Base-by-base conservation (phyloP, 805 yeast species). In the Debaryomyces tyrocola region DNA sequence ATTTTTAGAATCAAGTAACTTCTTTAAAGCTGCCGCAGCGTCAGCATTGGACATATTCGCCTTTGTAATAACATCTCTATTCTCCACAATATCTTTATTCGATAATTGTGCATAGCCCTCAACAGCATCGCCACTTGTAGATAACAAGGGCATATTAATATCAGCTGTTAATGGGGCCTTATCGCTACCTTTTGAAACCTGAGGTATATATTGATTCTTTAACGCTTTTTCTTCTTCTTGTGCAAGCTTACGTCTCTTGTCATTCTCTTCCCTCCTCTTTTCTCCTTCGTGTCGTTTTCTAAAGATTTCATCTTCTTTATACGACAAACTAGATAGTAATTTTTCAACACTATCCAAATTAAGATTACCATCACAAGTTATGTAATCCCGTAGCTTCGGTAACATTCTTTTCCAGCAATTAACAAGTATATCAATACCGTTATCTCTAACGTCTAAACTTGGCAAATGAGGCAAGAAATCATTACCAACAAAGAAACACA, bases 401-500 rank as follows among this genome's bases (percentile, higher is more conserved):
- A 94, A 62, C 1, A 78, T 64, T 31, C 78, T 73, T 58, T 91
- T 90, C 99, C 99, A 94, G 40, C 92, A 81, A 34, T 76, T 78
- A 10, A 90, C 84, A 44, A 94, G 69, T 20, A 80, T 73, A 60
- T 92, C 97, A 58, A 94, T 87, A 55, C 97, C 91, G 59, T 89
- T 88, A 65, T 94, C 98, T 56, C 99, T 82, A 37, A 94, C 97
- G 59, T 92, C 97, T 45, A 94, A 77, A 27, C 95, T 84, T 4
- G 99, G 98, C 55, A 94, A 72, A 68, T 92, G 98, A 1, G 99
- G 99, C 58, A 94, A 73, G 77, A 94, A 94, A 81, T 94, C 99
- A 63, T 94, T 94, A 67, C 99, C 99, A 53, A 92, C 95, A 62
- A 94, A 94, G 73, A 94, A 94, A 78, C 98, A 92, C 91, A 94